Percentiles rank a stretch among this genome's conserved stretches.
These are phyloP conservation scores for Aspergillus tamarii DNA, from an alignment of 2,329 filamentous ascomycete genomes.

Conservation along the genomic window DNA sequence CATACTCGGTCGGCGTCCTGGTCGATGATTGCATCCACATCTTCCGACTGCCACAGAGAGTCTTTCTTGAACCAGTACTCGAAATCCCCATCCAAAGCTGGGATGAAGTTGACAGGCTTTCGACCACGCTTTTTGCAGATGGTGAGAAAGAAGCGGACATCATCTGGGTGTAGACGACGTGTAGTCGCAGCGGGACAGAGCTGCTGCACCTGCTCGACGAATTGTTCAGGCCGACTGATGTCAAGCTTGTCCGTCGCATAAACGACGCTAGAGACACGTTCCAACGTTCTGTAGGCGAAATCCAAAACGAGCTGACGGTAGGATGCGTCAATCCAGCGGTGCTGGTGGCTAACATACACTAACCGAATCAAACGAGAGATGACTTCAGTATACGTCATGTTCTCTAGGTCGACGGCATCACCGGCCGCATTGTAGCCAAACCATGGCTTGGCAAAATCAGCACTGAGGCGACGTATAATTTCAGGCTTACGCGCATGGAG, in stretches of 20 bases:
- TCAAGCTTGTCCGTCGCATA: background rate
- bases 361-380: conserved; percentile 80
- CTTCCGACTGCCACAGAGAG: conserved; percentile 96
- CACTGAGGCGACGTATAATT: conserved; percentile 89
- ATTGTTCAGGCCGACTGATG: background rate
- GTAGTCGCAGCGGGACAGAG: conserved; percentile 82
- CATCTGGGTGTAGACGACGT: conserved; percentile 93
- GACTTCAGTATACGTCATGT: conserved; percentile 91
- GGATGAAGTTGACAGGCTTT: conserved; percentile 94
- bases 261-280: conserved; percentile 64
- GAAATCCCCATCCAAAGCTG: conserved; percentile 87
- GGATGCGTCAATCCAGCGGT: conserved; percentile 83
- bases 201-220: conserved; percentile 50
- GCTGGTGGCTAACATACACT: conserved; percentile 83
- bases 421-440: conserved; percentile 80
- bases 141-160: conserved; percentile 93
- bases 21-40: conserved; percentile 86
- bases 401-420: conserved; percentile 78
- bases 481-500: conserved; percentile 77
- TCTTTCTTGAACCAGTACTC: conserved; percentile 99
- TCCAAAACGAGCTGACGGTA: conserved; percentile 80
- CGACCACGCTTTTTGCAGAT: conserved; percentile 78
- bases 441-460: conserved; percentile 94
- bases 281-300: conserved; percentile 90
- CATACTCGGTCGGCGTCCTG: conserved; percentile 93